A percentile compares a stretch with the other conserved stretches of the same genome.
Conservation (phyloP, 1,284 basidiomycete species). For the Fereydounia khargensis region DNA sequence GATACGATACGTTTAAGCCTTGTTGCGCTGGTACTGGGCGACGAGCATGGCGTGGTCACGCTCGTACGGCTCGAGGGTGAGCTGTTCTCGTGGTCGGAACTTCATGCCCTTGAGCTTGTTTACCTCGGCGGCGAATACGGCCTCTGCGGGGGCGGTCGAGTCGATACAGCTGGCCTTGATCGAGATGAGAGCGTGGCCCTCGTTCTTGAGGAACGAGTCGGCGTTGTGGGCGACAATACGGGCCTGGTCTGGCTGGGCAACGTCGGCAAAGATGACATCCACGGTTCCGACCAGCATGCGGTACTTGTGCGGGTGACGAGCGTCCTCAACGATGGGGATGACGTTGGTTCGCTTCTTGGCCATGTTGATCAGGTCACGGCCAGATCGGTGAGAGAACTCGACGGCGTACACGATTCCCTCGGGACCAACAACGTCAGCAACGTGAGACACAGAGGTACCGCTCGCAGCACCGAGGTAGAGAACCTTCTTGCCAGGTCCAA, state of each 20-base stretch:
- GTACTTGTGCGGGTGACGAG: conserved; percentile 70
- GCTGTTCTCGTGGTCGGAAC: conserved; percentile 75
- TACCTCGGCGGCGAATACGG: conserved; percentile 86
- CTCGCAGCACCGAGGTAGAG: conserved; percentile 92
- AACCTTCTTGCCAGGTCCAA: conserved; percentile 91
- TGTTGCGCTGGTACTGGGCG: conserved; percentile 53
- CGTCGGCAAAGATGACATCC: conserved; percentile 75
- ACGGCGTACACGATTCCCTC: conserved; percentile 97
- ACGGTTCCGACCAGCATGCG: conserved; percentile 55
- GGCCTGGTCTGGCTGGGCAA: conserved; percentile 97
- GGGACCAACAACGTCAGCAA: conserved; percentile 95
- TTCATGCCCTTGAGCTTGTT: conserved; percentile 70
- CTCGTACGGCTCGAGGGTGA: conserved; percentile 65
- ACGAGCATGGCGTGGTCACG: conserved; percentile 56
- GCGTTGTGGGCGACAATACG: conserved; percentile 78
- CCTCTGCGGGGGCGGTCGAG: conserved; percentile 84
- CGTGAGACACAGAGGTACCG: conserved; percentile 97
- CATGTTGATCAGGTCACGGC: conserved; percentile 98
- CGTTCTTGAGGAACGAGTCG: conserved; percentile 92
- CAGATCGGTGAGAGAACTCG: conserved; percentile 94
- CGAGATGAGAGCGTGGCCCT: conserved; percentile 88
- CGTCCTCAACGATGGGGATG: conserved; percentile 97
- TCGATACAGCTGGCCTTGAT: conserved; percentile 99
- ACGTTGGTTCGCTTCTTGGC: conserved; percentile 99
- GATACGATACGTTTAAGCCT: conserved; percentile 13